These are phyloP conservation scores for Euclidium syriacum DNA, from an alignment of 345 rosid species.

Conservation along the genomic window DNA sequence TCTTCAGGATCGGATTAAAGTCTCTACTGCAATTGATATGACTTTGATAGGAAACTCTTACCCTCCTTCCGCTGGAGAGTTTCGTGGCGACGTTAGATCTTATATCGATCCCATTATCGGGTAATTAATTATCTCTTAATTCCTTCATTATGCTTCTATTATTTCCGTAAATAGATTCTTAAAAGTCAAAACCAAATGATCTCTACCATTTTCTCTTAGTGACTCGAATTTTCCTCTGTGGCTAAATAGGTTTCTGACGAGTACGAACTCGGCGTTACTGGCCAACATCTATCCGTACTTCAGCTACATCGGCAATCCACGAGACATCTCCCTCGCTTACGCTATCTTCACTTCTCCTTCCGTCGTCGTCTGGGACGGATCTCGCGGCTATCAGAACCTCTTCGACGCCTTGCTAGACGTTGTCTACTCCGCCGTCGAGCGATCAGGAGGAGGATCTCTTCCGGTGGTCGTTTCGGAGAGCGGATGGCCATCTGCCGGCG, in stretches of 20 bases:
- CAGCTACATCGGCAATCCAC: slow-evolving; percentile 16
- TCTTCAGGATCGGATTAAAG: slow-evolving; percentile 39
- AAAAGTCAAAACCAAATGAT: not conserved
- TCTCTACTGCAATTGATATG: slow-evolving; percentile 35
- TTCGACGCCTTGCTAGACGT: slow-evolving; percentile 31
- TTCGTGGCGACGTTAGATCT: slow-evolving; percentile 20
- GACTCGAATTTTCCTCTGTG: not conserved
- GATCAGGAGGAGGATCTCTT: slow-evolving; percentile 18
- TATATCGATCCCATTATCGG: slow-evolving; percentile 31
- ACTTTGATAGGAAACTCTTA: slow-evolving; percentile 31
- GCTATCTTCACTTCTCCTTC: slow-evolving; percentile 37
- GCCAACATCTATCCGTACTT: slow-evolving; percentile 43
- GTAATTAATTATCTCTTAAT: not conserved
- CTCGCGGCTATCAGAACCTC: slow-evolving; percentile 32
- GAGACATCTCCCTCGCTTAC: slow-evolving; percentile 29
- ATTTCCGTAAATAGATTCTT: no score
- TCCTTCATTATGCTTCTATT: no score
- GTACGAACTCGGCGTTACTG: slow-evolving; percentile 34
- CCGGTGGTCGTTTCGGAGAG: slow-evolving; percentile 30
- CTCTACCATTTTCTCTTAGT: not conserved
- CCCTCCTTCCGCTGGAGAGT: slow-evolving; percentile 46
- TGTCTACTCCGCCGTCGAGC: slow-evolving; percentile 21
- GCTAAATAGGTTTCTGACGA: slow-evolving; percentile 14
- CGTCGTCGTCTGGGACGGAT: slow-evolving; percentile 30
- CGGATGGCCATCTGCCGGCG: slow-evolving; percentile 35